A percentile compares a stretch with the other conserved stretches of the same genome.
These are phyloP conservation scores for Trichoderma parareesei DNA, from an alignment of 495 filamentous ascomycete genomes.

Conservation along the genomic window DNA sequence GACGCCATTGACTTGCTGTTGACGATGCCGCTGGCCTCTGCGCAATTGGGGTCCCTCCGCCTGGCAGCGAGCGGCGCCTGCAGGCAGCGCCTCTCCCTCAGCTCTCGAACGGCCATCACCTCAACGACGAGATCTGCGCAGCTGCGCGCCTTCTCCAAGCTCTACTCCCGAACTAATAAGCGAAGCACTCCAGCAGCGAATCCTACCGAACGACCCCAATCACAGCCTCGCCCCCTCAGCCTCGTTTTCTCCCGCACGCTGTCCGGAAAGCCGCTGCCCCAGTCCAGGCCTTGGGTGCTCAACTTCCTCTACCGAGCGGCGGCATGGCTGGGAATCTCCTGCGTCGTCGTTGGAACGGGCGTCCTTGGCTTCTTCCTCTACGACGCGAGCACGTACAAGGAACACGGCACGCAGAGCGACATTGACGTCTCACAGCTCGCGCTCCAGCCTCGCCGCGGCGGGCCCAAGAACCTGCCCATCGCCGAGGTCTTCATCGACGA, in stretches of 20 bases:
- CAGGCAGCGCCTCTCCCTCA: neutral
- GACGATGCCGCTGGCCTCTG: neutral
- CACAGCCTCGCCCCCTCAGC: neutral
- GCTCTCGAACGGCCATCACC: neutral
- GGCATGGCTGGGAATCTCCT: constrained; percentile 40
- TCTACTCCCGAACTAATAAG: neutral
- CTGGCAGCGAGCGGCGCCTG: neutral
- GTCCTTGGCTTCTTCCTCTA: constrained; percentile 87
- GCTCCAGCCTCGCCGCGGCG: constrained; percentile 71
- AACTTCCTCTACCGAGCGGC: constrained; percentile 45
- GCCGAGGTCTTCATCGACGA: constrained; percentile 80
- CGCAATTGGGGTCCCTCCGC: neutral
- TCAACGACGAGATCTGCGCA: neutral
- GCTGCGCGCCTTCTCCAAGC: neutral
- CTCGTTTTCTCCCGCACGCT: constrained; percentile 21
- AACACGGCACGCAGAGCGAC: constrained; percentile 54
- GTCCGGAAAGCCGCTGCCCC: constrained; percentile 42
- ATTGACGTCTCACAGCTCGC: constrained; percentile 77
- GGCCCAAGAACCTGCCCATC: constrained; percentile 94
- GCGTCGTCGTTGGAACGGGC: constrained; percentile 35
- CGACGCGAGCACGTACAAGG: constrained; percentile 84
- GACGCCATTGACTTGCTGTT: neutral
- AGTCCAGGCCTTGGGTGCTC: constrained; percentile 31
- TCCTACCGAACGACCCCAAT: neutral
- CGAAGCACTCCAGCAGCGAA: neutral